Percentiles rank a stretch among this genome's conserved stretches.
Conservation (phyloP, 495 filamentous ascomycete genomes). For the Jackrogersella minutella region DNA sequence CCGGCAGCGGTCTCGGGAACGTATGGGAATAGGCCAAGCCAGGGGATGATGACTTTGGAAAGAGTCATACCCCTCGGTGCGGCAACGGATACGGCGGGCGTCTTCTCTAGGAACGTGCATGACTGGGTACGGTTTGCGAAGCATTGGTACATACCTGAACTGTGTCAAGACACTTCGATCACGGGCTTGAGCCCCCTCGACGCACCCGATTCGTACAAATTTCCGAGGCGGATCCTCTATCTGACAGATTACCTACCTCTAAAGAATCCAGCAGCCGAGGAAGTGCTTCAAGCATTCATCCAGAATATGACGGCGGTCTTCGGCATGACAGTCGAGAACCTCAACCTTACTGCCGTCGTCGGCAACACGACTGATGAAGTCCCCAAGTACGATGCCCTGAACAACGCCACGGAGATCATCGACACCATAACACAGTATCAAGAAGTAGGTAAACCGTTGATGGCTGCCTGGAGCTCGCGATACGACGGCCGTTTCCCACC, state of each 20-base stretch:
- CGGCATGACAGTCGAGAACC: conserved; percentile 50
- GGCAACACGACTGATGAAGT: conserved; percentile 44
- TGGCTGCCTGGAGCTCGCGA: conserved; percentile 35
- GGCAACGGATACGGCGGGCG: conserved; percentile 56
- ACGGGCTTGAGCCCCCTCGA: conserved; percentile 46
- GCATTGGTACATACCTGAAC: conserved; percentile 48
- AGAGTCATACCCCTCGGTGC: conserved; percentile 57
- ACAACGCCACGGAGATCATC: conserved; percentile 13
- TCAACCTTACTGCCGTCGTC: conserved; percentile 43
- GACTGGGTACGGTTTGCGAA: conserved; percentile 51
- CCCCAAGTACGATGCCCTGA: conserved; percentile 19
- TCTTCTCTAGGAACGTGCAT: conserved; percentile 49
- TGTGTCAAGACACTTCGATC: conserved; percentile 44
- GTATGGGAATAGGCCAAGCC: conserved; percentile 57
- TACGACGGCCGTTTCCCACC: conserved; percentile 51
- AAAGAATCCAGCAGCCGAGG: conserved; percentile 47
- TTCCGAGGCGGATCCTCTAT: conserved; percentile 49
- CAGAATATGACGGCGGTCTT: conserved; percentile 67
- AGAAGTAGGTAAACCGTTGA: conserved; percentile 40
- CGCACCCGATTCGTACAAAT: conserved; percentile 44
- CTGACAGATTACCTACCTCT: conserved; percentile 50
- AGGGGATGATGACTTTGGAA: conserved; percentile 54
- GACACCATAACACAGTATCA: conserved; percentile 35
- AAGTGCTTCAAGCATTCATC: conserved; percentile 52
- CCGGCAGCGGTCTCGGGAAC: conserved; percentile 58